Evolutionary conservation across 1,139 yeast genomes (phyloP), one percentile per base, ranked within the genome.

Genomic region (Barnettozyma hawaiiensis): DNA sequence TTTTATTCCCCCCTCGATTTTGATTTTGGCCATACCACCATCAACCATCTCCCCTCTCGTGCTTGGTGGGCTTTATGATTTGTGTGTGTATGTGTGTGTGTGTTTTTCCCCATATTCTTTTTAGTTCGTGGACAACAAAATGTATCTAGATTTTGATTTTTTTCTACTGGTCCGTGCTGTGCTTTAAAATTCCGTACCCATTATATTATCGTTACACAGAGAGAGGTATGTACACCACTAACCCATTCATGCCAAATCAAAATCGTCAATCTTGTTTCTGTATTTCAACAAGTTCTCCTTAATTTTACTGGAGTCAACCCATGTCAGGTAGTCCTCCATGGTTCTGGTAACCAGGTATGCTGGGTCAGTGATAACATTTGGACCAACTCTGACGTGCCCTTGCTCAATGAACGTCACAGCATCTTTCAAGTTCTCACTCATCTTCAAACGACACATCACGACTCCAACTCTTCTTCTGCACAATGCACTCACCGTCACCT

Each of bases 301-400:
- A 64, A 94, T 90, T 81, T 92, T 94, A 51, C 95, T 84, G 38
- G 81, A 75, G 59, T 94, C 97, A 16, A 86, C 95, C 99, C 99
- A 94, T 2, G 98, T 94, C 56, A 94, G 75, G 63, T 87, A 92
- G 65, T 94, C 99, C 62, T 94, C 98, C 82, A 92, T 75, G 55
- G 81, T 87, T 60, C 94, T 73, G 9, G 97, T 90, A 3, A 94
- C 95, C 55, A 94, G 70, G 62, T 83, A 92, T 1, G 98, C 97
- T 4, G 98, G 95, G 61, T 94, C 98, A 0, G 96, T 89, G 38
- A 94, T 81, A 27, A 92, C 84, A 58, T 89, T 86, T 9, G 97
- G 98, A 0, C 99, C 99, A 10, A 94, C 96, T 53, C 98, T 75
- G 4, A 94, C 96, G 59, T 94, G 97, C 4, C 99, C 99, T 63